phyloP scores from a whole-genome alignment of 805 yeast genomes.

The Myxozyma monticola region DNA sequence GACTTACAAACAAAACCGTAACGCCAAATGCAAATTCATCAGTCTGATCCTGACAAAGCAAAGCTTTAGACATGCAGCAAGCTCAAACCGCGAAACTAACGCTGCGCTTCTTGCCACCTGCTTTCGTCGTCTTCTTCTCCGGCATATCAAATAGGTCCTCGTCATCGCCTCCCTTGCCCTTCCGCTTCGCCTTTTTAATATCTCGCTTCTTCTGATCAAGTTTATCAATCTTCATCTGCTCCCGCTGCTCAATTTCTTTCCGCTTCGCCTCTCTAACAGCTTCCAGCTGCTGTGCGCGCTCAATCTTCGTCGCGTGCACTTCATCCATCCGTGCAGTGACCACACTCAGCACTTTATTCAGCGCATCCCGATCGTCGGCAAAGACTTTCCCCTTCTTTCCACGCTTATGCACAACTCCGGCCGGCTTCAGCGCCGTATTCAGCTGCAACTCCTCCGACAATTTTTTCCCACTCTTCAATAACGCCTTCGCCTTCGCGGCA shows the following conservation, averaged over 20 bases:
- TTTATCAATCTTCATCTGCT: conserved; percentile 63
- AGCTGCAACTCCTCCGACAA: conserved; percentile 40
- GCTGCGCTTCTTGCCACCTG: too few relatives aligned
- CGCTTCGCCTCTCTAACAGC: conserved; percentile 84
- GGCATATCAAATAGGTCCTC: too few relatives aligned
- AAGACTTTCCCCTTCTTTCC: conserved; percentile 69
- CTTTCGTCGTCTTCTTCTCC: too few relatives aligned
- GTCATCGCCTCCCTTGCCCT: too few relatives aligned
- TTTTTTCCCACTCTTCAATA: conserved; percentile 21
- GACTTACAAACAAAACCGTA: too few relatives aligned
- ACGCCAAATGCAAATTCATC: too few relatives aligned
- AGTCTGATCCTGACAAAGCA: background rate
- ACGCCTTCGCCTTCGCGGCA: conserved; percentile 12
- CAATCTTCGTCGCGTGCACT: conserved; percentile 82
- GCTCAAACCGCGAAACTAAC: too few relatives aligned
- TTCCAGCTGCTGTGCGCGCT: conserved; percentile 84
- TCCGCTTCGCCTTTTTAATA: conserved; percentile 63
- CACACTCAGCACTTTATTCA: conserved; percentile 60
- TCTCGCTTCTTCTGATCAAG: conserved; percentile 77
- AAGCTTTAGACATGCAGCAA: too few relatives aligned
- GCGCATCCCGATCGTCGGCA: conserved; percentile 59
- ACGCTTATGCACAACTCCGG: conserved; percentile 66
- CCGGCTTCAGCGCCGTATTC: conserved; percentile 79
- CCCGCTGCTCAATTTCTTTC: conserved; percentile 83
- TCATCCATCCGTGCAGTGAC: conserved; percentile 69